Evolutionary conservation across 371 early-diverging fungal genomes (phyloP).

Genomic region (Lichtheimia corymbifera): DNA sequence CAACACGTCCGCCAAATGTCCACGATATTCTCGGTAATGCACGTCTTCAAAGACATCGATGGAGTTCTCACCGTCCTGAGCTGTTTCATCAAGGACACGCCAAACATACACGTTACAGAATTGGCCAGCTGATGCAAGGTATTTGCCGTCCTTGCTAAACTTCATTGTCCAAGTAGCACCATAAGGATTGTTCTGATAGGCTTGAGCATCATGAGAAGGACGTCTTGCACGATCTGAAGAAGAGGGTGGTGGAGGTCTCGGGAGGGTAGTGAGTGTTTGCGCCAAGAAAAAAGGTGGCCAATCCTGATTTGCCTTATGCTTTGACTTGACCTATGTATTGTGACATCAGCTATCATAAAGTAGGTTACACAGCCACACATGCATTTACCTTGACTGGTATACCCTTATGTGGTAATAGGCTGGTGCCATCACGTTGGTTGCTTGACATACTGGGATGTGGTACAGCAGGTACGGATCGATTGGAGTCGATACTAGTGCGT

Average conservation of each 20-base stretch:
- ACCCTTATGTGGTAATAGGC: conserved; percentile 8
- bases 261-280: conserved; percentile 6
- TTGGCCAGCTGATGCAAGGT: conserved; percentile 78
- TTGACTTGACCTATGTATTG: conserved; percentile 11
- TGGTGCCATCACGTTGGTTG: conserved; percentile 3
- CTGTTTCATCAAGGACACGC: conserved; percentile 45
- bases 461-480: conserved; percentile 1
- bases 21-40: conserved; percentile 68
- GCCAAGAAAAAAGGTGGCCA: conserved; percentile 8
- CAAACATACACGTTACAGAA: conserved; percentile 73
- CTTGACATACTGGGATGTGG: background rate
- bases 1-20: conserved; percentile 73
- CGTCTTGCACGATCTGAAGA: conserved; percentile 5
- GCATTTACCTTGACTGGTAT: conserved; percentile 13
- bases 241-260: background rate
- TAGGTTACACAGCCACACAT: background rate
- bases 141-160: conserved; percentile 78
- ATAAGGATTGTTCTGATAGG: background rate
- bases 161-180: conserved; percentile 58
- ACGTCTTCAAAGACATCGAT: conserved; percentile 62
- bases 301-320: conserved; percentile 10
- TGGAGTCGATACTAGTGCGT: conserved; percentile 12
- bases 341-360: background rate
- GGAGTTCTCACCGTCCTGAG: conserved; percentile 27
- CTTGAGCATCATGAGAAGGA: conserved; percentile 14